phyloP scores from a whole-genome alignment of 2,329 filamentous ascomycete species.

The Furcasterigmium sp. region DNA sequence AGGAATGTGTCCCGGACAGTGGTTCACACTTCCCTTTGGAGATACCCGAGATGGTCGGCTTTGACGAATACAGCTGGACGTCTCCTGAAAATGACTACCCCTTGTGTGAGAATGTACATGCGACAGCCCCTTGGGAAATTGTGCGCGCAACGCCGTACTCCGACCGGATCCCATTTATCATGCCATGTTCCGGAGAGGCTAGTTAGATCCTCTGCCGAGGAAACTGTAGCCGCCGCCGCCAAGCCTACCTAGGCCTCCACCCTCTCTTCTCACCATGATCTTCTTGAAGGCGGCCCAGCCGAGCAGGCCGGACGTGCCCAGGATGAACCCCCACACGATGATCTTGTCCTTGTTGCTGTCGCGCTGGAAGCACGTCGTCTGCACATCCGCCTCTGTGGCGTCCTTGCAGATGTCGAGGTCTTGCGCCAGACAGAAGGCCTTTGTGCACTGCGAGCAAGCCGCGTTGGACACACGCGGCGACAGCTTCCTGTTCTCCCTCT shows the following conservation, averaged over 20 bases:
- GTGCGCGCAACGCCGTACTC: background rate
- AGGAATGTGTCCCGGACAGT: constrained; percentile 2
- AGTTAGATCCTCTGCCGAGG: background rate
- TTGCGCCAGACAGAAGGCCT: constrained; percentile 56
- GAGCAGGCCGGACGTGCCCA: constrained; percentile 52
- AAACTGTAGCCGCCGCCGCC: constrained; percentile 10
- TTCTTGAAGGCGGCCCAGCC: constrained; percentile 54
- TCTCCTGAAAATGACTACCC: background rate
- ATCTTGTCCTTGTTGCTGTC: constrained; percentile 63
- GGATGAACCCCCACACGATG: constrained; percentile 60
- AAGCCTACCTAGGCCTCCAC: constrained; percentile 9
- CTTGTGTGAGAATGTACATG: background rate
- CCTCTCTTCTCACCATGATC: constrained; percentile 34
- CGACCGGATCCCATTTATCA: background rate
- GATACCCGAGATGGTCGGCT: background rate
- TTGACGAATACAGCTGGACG: background rate
- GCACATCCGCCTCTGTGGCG: constrained; percentile 56
- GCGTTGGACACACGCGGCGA: constrained; percentile 30
- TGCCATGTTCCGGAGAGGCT: too few relatives aligned
- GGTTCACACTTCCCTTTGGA: background rate
- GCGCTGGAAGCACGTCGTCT: constrained; percentile 61
- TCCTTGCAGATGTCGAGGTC: constrained; percentile 59
- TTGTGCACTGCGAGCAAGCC: constrained; percentile 58
- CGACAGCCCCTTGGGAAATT: background rate
- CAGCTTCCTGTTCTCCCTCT: constrained; percentile 3